Percentiles rank a stretch among this genome's conserved stretches.
Evolutionary conservation across 2,329 filamentous ascomycete species (phyloP).

Genomic region (Zasmidium cellare): DNA sequence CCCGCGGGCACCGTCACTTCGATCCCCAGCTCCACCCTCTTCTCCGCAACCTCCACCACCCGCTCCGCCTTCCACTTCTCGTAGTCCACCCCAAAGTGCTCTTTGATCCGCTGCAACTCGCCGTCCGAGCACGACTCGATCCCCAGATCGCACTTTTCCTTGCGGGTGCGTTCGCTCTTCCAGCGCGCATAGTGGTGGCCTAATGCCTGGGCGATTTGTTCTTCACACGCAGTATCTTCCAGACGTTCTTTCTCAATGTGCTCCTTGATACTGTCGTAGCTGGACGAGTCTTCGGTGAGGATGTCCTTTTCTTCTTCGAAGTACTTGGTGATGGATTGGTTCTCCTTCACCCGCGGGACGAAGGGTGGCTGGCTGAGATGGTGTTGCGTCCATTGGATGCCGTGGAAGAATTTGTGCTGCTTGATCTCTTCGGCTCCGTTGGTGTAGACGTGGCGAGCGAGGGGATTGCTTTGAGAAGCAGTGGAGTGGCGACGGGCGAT

Average conservation of each 20-base stretch:
- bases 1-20: conserved; percentile 1
- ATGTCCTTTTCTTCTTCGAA: conserved; percentile 82
- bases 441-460: conserved; percentile 63
- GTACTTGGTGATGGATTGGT: conserved; percentile 68
- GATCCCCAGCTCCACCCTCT: conserved; percentile 18
- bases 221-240: conserved; percentile 14
- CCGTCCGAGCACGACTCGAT: conserved; percentile 30
- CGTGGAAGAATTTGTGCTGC: conserved; percentile 78
- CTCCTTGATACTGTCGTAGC: conserved; percentile 21
- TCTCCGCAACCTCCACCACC: conserved; percentile 26
- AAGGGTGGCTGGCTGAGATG: conserved; percentile 74
- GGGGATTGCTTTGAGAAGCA: conserved; percentile 44
- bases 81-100: conserved; percentile 31
- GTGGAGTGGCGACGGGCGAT: conserved; percentile 39
- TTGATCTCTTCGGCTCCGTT: conserved; percentile 91
- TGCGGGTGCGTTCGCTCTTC: conserved; percentile 23
- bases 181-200: conserved; percentile 21
- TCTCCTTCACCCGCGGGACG: conserved; percentile 65
- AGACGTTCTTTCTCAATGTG: conserved; percentile 18
- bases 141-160: conserved; percentile 33
- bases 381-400: conserved; percentile 74
- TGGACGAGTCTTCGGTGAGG: conserved; percentile 37
- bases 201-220: conserved; percentile 12
- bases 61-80: conserved; percentile 32
- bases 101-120: conserved; percentile 32